Percentiles rank a stretch among this genome's conserved stretches.
phyloP scores from a whole-genome alignment of 2,329 filamentous ascomycete genomes.

The Diaporthe sp. region DNA sequence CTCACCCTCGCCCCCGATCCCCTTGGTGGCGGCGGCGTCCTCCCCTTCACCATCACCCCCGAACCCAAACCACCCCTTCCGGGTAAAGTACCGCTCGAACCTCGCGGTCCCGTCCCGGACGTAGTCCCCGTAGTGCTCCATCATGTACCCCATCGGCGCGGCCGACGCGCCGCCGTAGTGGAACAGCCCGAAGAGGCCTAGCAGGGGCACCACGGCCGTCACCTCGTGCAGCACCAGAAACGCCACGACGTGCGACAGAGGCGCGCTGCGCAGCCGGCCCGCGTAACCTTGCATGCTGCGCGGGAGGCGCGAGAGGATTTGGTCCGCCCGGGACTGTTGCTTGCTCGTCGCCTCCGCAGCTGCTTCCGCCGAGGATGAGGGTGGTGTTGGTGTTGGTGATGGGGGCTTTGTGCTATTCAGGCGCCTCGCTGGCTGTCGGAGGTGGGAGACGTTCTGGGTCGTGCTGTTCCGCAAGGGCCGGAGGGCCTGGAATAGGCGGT shows the following conservation, averaged over 20 bases:
- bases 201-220: constrained; percentile 83
- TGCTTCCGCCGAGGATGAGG: constrained; percentile 34
- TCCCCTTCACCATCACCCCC: no score
- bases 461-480: neutral
- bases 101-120: constrained; percentile 73
- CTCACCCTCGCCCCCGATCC: constrained; percentile 27
- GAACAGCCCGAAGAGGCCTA: constrained; percentile 80
- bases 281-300: constrained; percentile 76
- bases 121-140: constrained; percentile 59
- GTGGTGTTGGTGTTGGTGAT: neutral
- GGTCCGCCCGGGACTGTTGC: constrained; percentile 50
- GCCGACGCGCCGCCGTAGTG: constrained; percentile 78
- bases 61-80: constrained; percentile 84
- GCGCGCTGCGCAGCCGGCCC: constrained; percentile 76
- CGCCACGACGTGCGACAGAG: constrained; percentile 82
- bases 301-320: constrained; percentile 68
- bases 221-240: constrained; percentile 94
- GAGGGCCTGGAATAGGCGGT: constrained; percentile 11
- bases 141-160: constrained; percentile 64
- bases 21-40: constrained; percentile 34
- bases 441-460: neutral
- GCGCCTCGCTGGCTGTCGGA: neutral
- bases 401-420: constrained; percentile 8
- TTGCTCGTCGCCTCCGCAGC: constrained; percentile 47
- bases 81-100: constrained; percentile 81